Evolutionary conservation across 257 asterid genomes (phyloP).

Genomic region (Plantago ovata): DNA sequence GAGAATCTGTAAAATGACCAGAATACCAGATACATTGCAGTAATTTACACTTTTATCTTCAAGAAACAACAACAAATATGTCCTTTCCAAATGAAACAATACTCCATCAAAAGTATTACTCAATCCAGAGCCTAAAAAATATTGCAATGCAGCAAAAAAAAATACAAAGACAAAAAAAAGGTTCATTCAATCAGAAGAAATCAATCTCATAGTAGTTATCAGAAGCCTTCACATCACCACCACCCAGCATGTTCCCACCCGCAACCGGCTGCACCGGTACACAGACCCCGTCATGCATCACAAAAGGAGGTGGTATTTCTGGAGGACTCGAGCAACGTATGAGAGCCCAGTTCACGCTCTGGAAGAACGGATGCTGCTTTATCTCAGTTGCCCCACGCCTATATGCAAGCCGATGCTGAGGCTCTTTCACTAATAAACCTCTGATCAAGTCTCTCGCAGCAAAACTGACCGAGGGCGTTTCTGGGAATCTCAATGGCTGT

Average conservation of each 20-base stretch:
- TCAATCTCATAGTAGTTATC: constrained; percentile 64
- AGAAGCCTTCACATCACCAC: constrained; percentile 45
- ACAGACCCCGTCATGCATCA: constrained; percentile 19
- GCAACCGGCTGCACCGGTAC: constrained; percentile 23
- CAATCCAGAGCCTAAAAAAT: background rate
- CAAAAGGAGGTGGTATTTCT: constrained; percentile 48
- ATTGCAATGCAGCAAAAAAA: background rate
- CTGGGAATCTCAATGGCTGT: constrained; percentile 58
- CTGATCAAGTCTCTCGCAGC: constrained; percentile 66
- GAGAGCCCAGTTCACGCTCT: constrained; percentile 61
- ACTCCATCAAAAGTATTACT: background rate
- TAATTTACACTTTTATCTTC: constrained; percentile 15
- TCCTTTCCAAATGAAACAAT: constrained; percentile 8
- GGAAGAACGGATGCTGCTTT: constrained; percentile 62
- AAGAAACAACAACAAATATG: constrained; percentile 1
- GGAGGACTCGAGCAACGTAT: constrained; percentile 66
- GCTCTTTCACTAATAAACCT: constrained; percentile 61
- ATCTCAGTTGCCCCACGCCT: constrained; percentile 69
- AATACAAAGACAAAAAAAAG: background rate
- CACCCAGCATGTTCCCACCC: constrained; percentile 26
- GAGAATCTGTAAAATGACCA: background rate
- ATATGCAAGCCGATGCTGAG: constrained; percentile 61
- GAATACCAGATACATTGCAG: background rate
- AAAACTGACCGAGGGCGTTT: constrained; percentile 52
- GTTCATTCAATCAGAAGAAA: constrained; percentile 37